phyloP scores from a whole-genome alignment of 1,284 basidiomycete genomes.

The Heterobasidion occidentale region DNA sequence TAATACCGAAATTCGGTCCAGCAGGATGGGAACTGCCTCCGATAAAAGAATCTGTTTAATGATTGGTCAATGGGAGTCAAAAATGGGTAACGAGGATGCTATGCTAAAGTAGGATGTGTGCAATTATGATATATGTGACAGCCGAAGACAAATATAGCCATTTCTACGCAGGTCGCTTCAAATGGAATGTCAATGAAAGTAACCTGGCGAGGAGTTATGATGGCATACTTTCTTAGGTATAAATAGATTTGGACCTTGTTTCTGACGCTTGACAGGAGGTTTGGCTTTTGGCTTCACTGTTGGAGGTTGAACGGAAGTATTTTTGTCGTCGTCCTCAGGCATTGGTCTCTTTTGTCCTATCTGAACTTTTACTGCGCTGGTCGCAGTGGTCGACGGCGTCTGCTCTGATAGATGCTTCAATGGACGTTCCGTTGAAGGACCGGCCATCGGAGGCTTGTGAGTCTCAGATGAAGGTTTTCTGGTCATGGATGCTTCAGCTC shows the following conservation, averaged over 20 bases:
- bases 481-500: slow-evolving; percentile 3
- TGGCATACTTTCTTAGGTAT: slow-evolving; percentile 22
- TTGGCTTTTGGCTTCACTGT: slow-evolving; percentile 8
- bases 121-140: too few relatives aligned
- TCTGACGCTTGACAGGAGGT: slow-evolving; percentile 19
- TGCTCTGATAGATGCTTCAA: not conserved
- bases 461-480: not conserved
- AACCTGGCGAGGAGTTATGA: not conserved
- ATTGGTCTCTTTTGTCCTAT: slow-evolving; percentile 11
- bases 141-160: too few relatives aligned
- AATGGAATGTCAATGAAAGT: not conserved
- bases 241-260: slow-evolving; percentile 20
- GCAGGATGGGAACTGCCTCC: slow-evolving; percentile 82
- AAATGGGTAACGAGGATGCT: not conserved
- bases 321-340: slow-evolving; percentile 10
- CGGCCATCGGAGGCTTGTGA: not conserved
- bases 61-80: not conserved
- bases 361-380: not conserved
- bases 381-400: not conserved
- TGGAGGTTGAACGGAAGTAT: not conserved
- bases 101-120: too few relatives aligned
- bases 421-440: not conserved
- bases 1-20: slow-evolving; percentile 78
- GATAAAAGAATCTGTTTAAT: slow-evolving; percentile 39
- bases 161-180: not conserved